Conservation (phyloP, 129 eudicot species). For the Tagetes patula region DNA sequence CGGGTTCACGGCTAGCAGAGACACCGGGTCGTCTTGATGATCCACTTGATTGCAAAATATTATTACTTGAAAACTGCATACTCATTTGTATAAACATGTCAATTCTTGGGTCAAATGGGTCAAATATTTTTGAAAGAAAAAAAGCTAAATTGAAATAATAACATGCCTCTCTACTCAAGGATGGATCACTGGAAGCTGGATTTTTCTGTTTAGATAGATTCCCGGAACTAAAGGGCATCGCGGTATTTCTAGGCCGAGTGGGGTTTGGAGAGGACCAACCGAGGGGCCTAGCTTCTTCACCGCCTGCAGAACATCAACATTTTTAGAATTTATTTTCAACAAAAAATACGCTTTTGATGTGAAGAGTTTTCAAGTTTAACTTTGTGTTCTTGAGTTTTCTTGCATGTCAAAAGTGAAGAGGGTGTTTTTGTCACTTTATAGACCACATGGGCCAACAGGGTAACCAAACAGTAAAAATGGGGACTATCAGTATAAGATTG, state of each 20-base stretch:
- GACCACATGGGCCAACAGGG: neutral
- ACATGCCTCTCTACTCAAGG: slow-evolving; percentile 58
- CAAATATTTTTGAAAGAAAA: neutral
- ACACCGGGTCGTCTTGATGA: slow-evolving; percentile 70
- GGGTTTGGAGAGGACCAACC: slow-evolving; percentile 62
- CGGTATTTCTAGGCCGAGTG: slow-evolving; percentile 43
- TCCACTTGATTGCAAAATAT: slow-evolving; percentile 54
- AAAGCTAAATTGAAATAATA: neutral
- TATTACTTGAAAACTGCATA: slow-evolving; percentile 53
- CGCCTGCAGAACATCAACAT: slow-evolving; percentile 45
- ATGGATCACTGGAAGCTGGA: slow-evolving; percentile 57
- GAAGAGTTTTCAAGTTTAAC: neutral
- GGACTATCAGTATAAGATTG: neutral
- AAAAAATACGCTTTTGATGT: neutral
- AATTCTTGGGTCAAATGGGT: neutral
- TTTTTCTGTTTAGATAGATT: slow-evolving; percentile 62
- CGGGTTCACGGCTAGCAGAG: slow-evolving; percentile 65
- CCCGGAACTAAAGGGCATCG: slow-evolving; percentile 47
- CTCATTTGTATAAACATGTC: neutral
- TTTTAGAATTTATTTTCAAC: neutral
- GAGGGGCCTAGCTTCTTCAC: slow-evolving; percentile 55
- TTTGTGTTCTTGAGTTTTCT: neutral
- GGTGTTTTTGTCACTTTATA: neutral
- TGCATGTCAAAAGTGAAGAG: neutral
- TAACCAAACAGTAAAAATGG: neutral